A percentile compares a stretch with the other conserved stretches of the same genome.
These are phyloP conservation scores for Hirsutella rhossiliensis DNA, from an alignment of 2,329 filamentous ascomycete species.

Conservation along the genomic window DNA sequence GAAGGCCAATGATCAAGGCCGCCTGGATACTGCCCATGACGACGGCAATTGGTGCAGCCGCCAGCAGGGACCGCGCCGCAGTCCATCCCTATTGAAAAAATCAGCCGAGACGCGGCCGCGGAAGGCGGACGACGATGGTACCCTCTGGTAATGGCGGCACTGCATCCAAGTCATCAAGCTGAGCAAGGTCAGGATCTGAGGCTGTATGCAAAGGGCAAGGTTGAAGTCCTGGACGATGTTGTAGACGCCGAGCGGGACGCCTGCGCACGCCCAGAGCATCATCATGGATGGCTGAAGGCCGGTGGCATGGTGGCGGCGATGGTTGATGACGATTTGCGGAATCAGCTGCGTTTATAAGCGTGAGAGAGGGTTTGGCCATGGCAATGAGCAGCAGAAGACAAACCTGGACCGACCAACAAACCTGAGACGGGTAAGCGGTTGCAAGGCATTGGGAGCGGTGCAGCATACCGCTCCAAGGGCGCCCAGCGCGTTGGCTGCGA, in stretches of 20 bases:
- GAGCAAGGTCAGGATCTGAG: slow-evolving; percentile 29
- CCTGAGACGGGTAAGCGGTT: slow-evolving; percentile 9
- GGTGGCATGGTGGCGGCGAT: slow-evolving; percentile 50
- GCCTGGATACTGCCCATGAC: slow-evolving; percentile 48
- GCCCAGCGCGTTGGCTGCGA: slow-evolving; percentile 45
- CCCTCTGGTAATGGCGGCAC: slow-evolving; percentile 28
- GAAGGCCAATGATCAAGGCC: slow-evolving; percentile 45
- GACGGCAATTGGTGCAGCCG: slow-evolving; percentile 37
- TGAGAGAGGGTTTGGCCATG: neutral
- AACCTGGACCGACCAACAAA: slow-evolving; percentile 56
- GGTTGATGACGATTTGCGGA: slow-evolving; percentile 59
- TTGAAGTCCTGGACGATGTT: slow-evolving; percentile 30
- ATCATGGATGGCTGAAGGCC: slow-evolving; percentile 60
- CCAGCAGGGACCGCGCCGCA: slow-evolving; percentile 30
- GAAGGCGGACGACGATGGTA: slow-evolving; percentile 7
- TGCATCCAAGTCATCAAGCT: slow-evolving; percentile 31
- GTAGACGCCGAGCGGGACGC: slow-evolving; percentile 49
- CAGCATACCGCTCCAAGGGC: slow-evolving; percentile 44
- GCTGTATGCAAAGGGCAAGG: slow-evolving; percentile 27
- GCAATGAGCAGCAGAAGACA: slow-evolving; percentile 1
- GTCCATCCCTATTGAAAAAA: slow-evolving; percentile 36
- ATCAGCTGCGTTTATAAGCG: slow-evolving; percentile 38
- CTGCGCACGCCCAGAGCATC: slow-evolving; percentile 58
- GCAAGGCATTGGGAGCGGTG: neutral
- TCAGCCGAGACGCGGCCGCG: slow-evolving; percentile 4